phyloP scores from a whole-genome alignment of 805 yeast genomes.

The Suhomyces emberorum region DNA sequence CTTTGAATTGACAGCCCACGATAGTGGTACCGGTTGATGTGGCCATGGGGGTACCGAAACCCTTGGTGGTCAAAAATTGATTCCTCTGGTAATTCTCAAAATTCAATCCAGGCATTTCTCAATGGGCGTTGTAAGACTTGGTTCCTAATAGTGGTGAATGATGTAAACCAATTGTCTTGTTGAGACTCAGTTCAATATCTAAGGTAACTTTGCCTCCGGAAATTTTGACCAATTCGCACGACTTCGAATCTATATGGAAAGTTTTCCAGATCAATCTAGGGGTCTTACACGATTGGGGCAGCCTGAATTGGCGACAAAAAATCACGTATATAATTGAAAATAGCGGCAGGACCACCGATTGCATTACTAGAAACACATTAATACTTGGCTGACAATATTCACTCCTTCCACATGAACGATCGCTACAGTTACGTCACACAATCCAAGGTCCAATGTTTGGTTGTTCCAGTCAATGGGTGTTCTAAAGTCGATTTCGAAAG shows the following conservation, averaged over 20 bases:
- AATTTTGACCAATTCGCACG: constrained; percentile 1
- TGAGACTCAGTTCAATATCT: too few species aligned
- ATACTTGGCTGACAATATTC: too few species aligned
- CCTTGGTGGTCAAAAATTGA: constrained; percentile 64
- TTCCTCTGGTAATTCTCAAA: constrained; percentile 95
- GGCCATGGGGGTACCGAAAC: constrained; percentile 77
- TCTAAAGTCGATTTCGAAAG: constrained; percentile 37
- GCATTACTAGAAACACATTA: neutral
- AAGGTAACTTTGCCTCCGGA: constrained; percentile 4
- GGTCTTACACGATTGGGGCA: neutral
- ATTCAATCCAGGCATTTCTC: constrained; percentile 78
- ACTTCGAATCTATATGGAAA: constrained; percentile 1
- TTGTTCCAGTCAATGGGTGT: constrained; percentile 64
- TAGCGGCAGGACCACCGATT: neutral
- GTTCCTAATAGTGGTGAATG: too few species aligned
- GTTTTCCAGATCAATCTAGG: neutral
- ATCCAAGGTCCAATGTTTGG: constrained; percentile 59
- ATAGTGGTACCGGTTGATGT: constrained; percentile 99
- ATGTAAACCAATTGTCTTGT: too few species aligned
- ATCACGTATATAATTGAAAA: neutral
- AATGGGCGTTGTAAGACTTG: neutral
- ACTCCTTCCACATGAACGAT: constrained; percentile 3
- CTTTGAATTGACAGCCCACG: constrained; percentile 90
- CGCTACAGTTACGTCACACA: constrained; percentile 55
- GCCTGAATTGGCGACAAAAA: neutral